Conservation (phyloP, 2,329 filamentous ascomycete genomes). For the Apiospora arundinis region DNA sequence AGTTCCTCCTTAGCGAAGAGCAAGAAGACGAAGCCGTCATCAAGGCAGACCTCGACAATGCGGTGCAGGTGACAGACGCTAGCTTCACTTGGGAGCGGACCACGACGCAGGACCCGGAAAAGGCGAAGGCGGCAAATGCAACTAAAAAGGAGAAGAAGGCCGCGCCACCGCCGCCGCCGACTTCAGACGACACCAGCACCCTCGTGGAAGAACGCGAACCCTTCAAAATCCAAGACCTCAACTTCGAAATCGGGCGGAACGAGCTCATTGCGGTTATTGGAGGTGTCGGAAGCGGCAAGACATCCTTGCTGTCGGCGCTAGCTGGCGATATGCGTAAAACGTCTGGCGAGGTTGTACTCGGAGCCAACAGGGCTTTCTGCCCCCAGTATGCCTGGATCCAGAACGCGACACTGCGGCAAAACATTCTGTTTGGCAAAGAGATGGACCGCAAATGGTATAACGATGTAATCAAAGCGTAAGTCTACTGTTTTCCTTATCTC, state of each 20-base stretch:
- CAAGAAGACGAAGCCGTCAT: constrained; percentile 71
- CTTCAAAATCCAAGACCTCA: constrained; percentile 74
- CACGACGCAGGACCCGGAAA: constrained; percentile 59
- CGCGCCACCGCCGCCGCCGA: constrained; percentile 46
- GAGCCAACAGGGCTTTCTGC: constrained; percentile 86
- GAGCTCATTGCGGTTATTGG: constrained; percentile 88
- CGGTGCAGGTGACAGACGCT: constrained; percentile 74
- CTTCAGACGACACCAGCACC: constrained; percentile 57
- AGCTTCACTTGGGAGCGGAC: constrained; percentile 88
- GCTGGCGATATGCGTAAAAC: constrained; percentile 95
- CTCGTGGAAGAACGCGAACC: constrained; percentile 66
- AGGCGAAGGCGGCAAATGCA: constrained; percentile 44
- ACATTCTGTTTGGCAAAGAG: constrained; percentile 88
- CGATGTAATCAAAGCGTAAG: constrained; percentile 77
- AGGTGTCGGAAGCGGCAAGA: constrained; percentile 89
- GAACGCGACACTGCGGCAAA: constrained; percentile 84
- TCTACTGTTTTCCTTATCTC: constrained; percentile 34
- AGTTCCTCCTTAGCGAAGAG: constrained; percentile 88
- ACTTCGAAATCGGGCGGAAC: constrained; percentile 72
- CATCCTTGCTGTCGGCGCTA: constrained; percentile 83
- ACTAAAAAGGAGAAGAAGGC: constrained; percentile 53
- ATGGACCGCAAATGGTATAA: constrained; percentile 81
- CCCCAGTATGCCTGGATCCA: constrained; percentile 99
- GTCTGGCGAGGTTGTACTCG: constrained; percentile 73
- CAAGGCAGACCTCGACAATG: constrained; percentile 65